Base-by-base conservation (phyloP, 805 yeast species). In the Schwanniomyces sp. region DNA sequence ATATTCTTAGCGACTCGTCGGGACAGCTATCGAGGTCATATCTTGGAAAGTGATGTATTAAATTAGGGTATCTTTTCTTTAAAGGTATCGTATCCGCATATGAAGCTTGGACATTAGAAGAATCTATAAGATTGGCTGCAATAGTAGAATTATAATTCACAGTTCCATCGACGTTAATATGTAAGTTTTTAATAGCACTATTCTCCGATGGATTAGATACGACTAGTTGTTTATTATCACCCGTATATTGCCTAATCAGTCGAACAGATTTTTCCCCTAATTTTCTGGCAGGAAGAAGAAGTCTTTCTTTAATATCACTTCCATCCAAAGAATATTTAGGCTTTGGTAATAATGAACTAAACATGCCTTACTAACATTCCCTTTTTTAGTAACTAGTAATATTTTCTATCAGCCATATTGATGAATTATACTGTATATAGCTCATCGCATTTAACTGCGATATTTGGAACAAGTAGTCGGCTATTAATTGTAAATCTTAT, bases 21-120 rank as follows among this genome's bases (percentile, higher is more conserved):
- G 80, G 64, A 51, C 70, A 55, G 47, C 65, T 49, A 65, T 70
- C 58, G 62, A 82, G 52, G n/a, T 54, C 52, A 38, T 62, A 58
- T 29, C 69, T 55, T 1, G 78, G 78, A 43, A 73, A 72, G 41
- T 61, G 61, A 48, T 71, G 77, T 29, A 63, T 66, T 45, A 73
- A 59, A 44, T 67, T 59, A 9, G 76, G 76, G 43, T 52, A 71
- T 44, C 62, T 51, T 40, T 52, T 52, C 50, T 87, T 75, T 42
- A 85, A 64, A 0, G 91, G 91, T 24, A 84, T 75, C 27, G 86
- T 76, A 45, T 81, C 86, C 30, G 76, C 73, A 45, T 80, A 79
- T 0, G 79, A 66, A 0, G 82, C 59, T 50, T 80, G 84, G 12
- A 70, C 69, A 9, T 56, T 56, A 27, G 74, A 27, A 11, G 46